These are phyloP conservation scores for Rhizophagus clarus DNA, from an alignment of 192 early-diverging fungal genomes.

Conservation along the genomic window DNA sequence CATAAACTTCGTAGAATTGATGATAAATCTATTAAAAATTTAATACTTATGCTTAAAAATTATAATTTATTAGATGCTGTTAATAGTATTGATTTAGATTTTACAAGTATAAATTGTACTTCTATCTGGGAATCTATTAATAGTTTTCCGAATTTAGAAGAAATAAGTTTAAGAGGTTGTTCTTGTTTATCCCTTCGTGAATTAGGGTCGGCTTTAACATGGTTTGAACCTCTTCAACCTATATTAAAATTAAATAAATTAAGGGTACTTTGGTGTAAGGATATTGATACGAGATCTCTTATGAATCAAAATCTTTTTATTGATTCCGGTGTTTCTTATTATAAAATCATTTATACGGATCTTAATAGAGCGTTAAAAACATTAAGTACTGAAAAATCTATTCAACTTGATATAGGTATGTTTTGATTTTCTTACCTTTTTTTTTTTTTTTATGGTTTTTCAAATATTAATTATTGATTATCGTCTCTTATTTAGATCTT, in stretches of 20 bases:
- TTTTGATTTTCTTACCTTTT: neutral
- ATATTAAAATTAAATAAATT: constrained; percentile 17
- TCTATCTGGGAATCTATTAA: neutral
- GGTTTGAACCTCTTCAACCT: constrained; percentile 3
- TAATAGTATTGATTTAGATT: constrained; percentile 5
- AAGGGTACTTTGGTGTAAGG: constrained; percentile 8
- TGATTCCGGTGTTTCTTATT: neutral
- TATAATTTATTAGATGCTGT: neutral
- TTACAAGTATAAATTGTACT: neutral
- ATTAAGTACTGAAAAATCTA: neutral
- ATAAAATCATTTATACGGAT: neutral
- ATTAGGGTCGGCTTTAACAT: neutral
- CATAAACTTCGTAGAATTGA: neutral
- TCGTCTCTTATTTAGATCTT: neutral
- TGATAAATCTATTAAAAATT: neutral
- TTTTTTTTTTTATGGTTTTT: neutral
- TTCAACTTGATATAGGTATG: constrained; percentile 13
- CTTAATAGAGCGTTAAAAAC: neutral
- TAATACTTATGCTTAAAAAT: neutral
- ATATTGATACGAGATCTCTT: neutral
- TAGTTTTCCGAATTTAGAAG: neutral
- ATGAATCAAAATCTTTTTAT: neutral
- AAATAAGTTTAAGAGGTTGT: constrained; percentile 21
- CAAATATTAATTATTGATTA: too few relatives aligned
- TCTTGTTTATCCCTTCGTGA: neutral